Conservation (phyloP, 2,329 filamentous ascomycete genomes). For the Venturia pyrina region DNA sequence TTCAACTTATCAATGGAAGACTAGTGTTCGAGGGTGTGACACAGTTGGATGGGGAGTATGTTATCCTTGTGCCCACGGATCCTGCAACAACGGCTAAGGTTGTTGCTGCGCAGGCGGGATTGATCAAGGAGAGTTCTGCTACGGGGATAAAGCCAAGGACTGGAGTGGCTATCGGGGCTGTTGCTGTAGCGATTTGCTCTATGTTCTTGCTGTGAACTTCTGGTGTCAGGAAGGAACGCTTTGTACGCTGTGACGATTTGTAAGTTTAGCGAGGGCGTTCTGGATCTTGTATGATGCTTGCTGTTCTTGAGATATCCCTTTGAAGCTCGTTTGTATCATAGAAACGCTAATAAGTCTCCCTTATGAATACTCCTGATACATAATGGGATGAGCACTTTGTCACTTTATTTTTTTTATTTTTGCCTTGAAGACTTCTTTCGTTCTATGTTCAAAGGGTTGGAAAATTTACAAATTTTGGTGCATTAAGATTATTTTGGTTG, state of each 20-base stretch:
- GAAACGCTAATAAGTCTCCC: background rate
- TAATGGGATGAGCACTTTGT: no score
- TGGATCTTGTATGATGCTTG: background rate
- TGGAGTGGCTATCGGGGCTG: background rate
- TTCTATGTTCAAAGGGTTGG: no score
- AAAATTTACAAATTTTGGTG: no score
- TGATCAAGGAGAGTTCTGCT: background rate
- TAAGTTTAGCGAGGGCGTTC: background rate
- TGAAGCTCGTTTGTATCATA: background rate
- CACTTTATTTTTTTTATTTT: no score
- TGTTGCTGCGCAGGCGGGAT: background rate
- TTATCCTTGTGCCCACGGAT: slow-evolving; percentile 1
- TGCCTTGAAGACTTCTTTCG: no score
- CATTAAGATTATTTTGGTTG: no score
- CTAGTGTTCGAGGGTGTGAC: background rate
- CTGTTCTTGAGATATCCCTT: background rate
- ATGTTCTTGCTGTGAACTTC: background rate
- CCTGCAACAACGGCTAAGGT: background rate
- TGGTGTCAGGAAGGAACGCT: background rate
- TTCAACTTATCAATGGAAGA: background rate
- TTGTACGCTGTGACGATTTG: background rate
- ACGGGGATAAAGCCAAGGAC: background rate
- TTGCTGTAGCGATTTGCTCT: background rate
- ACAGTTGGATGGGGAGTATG: slow-evolving; percentile 6
- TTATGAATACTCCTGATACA: no score